phyloP scores from a whole-genome alignment of 1,139 yeast genomes.

The Candida buenavistaensis region DNA sequence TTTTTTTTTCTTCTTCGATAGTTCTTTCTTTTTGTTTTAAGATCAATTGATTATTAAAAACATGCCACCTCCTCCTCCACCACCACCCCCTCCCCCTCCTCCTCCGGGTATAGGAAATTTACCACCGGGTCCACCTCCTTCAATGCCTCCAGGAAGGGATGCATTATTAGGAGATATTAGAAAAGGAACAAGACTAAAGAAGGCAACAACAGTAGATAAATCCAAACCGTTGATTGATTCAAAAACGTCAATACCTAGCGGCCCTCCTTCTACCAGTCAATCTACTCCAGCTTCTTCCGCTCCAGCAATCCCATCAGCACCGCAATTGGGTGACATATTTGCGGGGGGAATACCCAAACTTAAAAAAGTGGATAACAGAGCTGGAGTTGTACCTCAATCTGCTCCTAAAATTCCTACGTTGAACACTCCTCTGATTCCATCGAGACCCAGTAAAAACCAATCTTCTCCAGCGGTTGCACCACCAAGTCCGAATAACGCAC shows the following conservation, averaged over 20 bases:
- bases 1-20: conserved; percentile 1
- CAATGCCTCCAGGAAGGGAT: conserved; percentile 55
- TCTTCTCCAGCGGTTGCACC: conserved; percentile 26
- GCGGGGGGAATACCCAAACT: conserved; percentile 88
- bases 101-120: conserved; percentile 19
- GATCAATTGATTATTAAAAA: no score
- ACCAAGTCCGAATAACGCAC: conserved; percentile 15
- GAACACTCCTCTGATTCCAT: conserved; percentile 16
- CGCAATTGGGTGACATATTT: conserved; percentile 75
- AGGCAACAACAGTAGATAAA: conserved; percentile 57
- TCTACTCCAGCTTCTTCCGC: conserved; percentile 12
- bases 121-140: conserved; percentile 32
- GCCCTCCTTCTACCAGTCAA: conserved; percentile 10
- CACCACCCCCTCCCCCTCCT: conserved; percentile 49
- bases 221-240: conserved; percentile 44
- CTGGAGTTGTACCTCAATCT: conserved; percentile 33
- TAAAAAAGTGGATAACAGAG: conserved; percentile 53
- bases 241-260: conserved; percentile 22
- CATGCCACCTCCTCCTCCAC: conserved; percentile 22
- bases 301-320: conserved; percentile 29
- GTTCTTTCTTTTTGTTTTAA: not conserved
- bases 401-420: conserved; percentile 18
- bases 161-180: conserved; percentile 87
- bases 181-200: conserved; percentile 73
- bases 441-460: conserved; percentile 11